Conservation (phyloP, 2,329 filamentous ascomycete genomes). For the Plectosphaerella cucumerina region DNA sequence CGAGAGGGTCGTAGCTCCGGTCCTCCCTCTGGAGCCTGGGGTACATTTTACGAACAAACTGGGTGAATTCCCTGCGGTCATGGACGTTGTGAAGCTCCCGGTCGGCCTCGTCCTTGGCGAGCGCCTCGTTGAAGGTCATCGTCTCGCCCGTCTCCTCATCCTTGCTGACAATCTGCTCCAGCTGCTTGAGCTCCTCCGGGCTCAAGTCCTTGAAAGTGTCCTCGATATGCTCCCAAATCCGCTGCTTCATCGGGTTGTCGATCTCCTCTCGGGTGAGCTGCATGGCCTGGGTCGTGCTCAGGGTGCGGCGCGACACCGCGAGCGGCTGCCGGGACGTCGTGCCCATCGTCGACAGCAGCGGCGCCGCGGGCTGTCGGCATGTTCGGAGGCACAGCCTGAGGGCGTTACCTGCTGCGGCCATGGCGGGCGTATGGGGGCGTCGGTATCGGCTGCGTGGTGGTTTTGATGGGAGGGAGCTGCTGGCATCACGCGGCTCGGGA, state of each 20-base stretch:
- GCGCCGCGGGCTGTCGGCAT: constrained; percentile 23
- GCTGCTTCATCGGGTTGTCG: background rate
- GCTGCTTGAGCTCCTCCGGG: constrained; percentile 11
- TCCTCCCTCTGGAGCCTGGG: constrained; percentile 28
- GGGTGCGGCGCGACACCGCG: too few relatives aligned
- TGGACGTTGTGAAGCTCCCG: constrained; percentile 5
- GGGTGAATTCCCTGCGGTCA: constrained; percentile 13
- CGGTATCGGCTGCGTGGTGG: background rate
- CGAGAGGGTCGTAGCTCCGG: constrained; percentile 48
- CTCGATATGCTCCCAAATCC: constrained; percentile 4
- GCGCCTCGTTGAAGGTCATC: constrained; percentile 6
- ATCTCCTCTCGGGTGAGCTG: too few relatives aligned
- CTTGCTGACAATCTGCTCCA: constrained; percentile 25
- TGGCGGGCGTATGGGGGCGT: constrained; percentile 13
- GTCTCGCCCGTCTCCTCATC: constrained; percentile 19
- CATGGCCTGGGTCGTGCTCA: too few relatives aligned
- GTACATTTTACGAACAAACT: background rate
- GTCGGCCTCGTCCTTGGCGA: constrained; percentile 6
- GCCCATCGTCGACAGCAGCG: constrained; percentile 7
- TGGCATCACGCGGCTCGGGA: background rate
- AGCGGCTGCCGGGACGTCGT: background rate
- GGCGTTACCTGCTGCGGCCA: constrained; percentile 34
- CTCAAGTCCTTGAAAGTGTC: constrained; percentile 9
- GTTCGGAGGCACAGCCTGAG: constrained; percentile 26
- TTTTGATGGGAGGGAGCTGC: background rate